These are phyloP conservation scores for Magnusiomyces clavatus DNA, from an alignment of 1,139 yeast species.

Conservation along the genomic window DNA sequence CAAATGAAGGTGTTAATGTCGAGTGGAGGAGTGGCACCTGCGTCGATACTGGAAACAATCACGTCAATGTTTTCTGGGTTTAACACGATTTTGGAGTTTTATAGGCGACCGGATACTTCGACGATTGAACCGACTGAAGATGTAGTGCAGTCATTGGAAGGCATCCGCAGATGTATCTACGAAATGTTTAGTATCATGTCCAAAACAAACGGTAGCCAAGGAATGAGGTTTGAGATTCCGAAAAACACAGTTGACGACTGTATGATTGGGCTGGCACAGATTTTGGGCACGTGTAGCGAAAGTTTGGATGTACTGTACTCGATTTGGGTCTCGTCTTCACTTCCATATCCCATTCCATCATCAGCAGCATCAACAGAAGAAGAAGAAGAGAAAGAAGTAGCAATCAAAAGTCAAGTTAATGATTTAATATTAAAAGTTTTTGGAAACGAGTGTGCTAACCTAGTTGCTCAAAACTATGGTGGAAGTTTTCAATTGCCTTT, in stretches of 20 bases:
- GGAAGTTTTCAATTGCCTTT: constrained; percentile 14
- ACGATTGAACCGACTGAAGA: neutral
- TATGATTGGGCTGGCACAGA: constrained; percentile 7
- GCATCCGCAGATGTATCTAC: too few relatives aligned
- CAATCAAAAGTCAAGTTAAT: too few relatives aligned
- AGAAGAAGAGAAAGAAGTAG: too few relatives aligned
- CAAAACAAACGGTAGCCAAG: too few relatives aligned
- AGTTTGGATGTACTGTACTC: constrained; percentile 1
- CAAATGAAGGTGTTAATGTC: neutral
- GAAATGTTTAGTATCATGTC: too few relatives aligned
- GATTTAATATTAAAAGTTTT: too few relatives aligned
- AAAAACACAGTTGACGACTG: neutral
- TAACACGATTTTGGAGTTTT: constrained; percentile 7
- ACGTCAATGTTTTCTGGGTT: constrained; percentile 5
- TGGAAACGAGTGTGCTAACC: neutral
- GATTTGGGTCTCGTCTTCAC: constrained; percentile 5
- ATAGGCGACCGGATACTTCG: constrained; percentile 4
- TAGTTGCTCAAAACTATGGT: neutral
- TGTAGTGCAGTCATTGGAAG: neutral
- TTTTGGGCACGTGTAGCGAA: constrained; percentile 7
- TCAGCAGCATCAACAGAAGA: too few relatives aligned
- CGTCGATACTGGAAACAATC: constrained; percentile 12
- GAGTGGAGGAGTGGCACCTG: constrained; percentile 7
- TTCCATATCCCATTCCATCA: neutral
- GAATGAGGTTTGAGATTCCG: neutral